A percentile compares a stretch with the other conserved stretches of the same genome.
phyloP scores from a whole-genome alignment of 306 rosid species.

The Astragalus membranaceus region DNA sequence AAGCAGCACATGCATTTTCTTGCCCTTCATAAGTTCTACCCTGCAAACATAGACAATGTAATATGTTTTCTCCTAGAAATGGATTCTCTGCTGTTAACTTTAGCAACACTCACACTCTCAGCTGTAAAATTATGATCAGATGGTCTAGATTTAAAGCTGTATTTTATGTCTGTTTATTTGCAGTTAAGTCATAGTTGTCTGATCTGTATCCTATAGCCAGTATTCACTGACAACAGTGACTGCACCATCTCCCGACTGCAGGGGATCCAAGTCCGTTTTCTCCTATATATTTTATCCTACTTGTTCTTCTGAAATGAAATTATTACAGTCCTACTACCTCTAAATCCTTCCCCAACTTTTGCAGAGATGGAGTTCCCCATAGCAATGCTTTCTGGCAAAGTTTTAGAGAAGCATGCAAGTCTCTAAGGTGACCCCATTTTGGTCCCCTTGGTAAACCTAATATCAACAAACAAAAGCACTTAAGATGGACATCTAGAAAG shows the following conservation, averaged over 20 bases:
- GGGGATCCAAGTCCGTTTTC: too few species aligned
- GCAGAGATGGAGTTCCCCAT: constrained; percentile 1
- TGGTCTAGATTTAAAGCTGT: too few species aligned
- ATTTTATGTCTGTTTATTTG: too few species aligned
- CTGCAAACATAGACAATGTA: neutral
- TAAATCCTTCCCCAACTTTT: neutral
- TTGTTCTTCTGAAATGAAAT: neutral
- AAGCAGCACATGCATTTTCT: neutral
- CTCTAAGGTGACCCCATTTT: constrained; percentile 13
- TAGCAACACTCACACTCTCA: too few species aligned
- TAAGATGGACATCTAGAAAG: neutral
- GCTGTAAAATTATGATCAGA: too few species aligned
- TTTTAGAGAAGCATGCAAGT: constrained; percentile 11
- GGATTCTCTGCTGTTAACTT: too few species aligned
- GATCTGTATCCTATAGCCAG: too few species aligned
- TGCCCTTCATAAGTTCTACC: neutral
- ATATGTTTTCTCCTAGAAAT: neutral
- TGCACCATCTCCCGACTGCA: too few species aligned
- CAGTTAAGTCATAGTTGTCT: too few species aligned
- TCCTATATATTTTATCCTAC: neutral
- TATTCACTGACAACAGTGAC: too few species aligned
- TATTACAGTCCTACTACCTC: neutral
- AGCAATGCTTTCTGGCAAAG: constrained; percentile 11
- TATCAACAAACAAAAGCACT: neutral
- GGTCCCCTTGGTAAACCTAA: constrained; percentile 10